phyloP scores from a whole-genome alignment of 805 yeast genomes.

The Metschnikowia henanensis region DNA sequence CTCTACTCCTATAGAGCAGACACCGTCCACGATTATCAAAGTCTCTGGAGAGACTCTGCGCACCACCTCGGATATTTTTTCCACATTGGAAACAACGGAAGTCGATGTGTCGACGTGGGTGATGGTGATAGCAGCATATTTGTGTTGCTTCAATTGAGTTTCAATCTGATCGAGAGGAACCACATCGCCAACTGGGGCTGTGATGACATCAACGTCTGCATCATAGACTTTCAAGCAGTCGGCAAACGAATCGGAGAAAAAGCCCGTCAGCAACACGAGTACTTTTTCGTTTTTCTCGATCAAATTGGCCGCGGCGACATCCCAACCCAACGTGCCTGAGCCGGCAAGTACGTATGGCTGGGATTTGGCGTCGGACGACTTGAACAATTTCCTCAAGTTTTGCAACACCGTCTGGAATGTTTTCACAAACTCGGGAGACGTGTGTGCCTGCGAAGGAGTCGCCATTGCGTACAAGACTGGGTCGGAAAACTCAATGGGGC shows the following conservation, averaged over 20 bases:
- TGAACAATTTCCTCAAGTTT: conserved; percentile 72
- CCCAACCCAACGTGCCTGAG: conserved; percentile 97
- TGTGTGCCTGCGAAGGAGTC: conserved; percentile 86
- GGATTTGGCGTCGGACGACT: conserved; percentile 61
- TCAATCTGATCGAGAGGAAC: conserved; percentile 60
- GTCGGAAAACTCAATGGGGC: conserved; percentile 84
- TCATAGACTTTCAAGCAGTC: conserved; percentile 73
- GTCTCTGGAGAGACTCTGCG: conserved; percentile 73
- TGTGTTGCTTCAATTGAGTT: conserved; percentile 47
- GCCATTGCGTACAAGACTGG: conserved; percentile 77
- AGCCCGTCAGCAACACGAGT: conserved; percentile 87
- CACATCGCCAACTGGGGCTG: conserved; percentile 72
- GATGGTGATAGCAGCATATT: conserved; percentile 72
- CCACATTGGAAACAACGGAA: conserved; percentile 80
- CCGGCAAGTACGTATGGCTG: conserved; percentile 86
- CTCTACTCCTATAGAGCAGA: conserved; percentile 92
- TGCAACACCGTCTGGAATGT: conserved; percentile 69
- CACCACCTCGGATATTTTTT: conserved; percentile 59
- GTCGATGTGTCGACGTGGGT: conserved; percentile 98
- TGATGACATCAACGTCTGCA: conserved; percentile 70
- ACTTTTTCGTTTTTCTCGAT: conserved; percentile 61
- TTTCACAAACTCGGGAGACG: conserved; percentile 77
- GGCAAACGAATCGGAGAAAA: conserved; percentile 81
- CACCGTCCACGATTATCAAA: conserved; percentile 87
- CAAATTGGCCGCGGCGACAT: conserved; percentile 78